Conservation (phyloP, 306 rosid genomes). For the Lablab purpureus region DNA sequence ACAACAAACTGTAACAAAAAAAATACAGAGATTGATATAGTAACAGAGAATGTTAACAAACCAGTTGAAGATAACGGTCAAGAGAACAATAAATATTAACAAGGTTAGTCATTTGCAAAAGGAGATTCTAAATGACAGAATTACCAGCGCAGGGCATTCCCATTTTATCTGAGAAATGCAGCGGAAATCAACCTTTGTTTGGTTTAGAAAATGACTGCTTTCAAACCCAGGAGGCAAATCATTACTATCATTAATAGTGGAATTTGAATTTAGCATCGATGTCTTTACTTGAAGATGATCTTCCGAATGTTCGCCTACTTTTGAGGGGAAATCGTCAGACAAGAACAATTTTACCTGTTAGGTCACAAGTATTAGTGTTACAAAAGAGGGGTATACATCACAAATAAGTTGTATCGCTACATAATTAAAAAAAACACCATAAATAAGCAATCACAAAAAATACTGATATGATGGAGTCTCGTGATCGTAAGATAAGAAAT, state of each 20-base stretch:
- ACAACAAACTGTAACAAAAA: slow-evolving; percentile 58
- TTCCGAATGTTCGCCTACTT: slow-evolving; percentile 54
- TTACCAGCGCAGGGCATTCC: slow-evolving; percentile 76
- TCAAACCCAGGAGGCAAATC: slow-evolving; percentile 85
- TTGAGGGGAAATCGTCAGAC: slow-evolving; percentile 68
- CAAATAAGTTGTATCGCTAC: background rate
- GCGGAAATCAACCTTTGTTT: slow-evolving; percentile 42
- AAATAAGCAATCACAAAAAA: slow-evolving; percentile 3
- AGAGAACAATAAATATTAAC: background rate
- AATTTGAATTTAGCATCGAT: slow-evolving; percentile 46
- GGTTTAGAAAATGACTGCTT: slow-evolving; percentile 37
- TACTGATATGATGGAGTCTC: slow-evolving; percentile 9
- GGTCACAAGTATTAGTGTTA: slow-evolving; percentile 26
- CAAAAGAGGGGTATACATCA: background rate
- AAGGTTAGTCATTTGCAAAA: background rate
- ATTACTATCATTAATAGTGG: slow-evolving; percentile 43
- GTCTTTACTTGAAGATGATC: slow-evolving; percentile 61
- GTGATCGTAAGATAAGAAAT: background rate
- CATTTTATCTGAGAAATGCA: slow-evolving; percentile 55
- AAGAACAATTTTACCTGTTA: slow-evolving; percentile 67
- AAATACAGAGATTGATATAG: slow-evolving; percentile 19
- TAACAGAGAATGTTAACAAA: slow-evolving; percentile 27
- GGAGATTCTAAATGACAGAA: slow-evolving; percentile 9
- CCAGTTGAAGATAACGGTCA: background rate
- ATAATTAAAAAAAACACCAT: background rate